Evolutionary conservation across 257 asterid species (phyloP).

Genomic region (Handroanthus guayacan): DNA sequence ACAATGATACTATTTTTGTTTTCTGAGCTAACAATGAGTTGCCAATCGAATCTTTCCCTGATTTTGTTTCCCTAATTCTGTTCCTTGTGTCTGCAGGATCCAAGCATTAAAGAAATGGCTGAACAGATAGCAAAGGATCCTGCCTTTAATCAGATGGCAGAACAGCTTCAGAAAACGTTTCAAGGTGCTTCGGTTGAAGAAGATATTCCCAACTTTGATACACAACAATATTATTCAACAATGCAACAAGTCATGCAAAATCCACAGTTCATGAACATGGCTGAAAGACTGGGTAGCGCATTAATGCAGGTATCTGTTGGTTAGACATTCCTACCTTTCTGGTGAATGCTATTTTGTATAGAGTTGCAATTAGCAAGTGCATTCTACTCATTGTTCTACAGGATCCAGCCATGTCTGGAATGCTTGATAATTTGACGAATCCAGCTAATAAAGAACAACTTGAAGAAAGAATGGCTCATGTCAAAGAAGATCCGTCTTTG

Average conservation of each 20-base stretch:
- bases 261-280: constrained; percentile 96
- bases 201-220: constrained; percentile 81
- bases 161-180: constrained; percentile 93
- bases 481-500: constrained; percentile 93
- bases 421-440: constrained; percentile 90
- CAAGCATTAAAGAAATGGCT: constrained; percentile 94
- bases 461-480: constrained; percentile 84
- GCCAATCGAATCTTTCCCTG: constrained; percentile 1
- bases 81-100: constrained; percentile 61
- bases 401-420: constrained; percentile 97
- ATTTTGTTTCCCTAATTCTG: not conserved
- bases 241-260: constrained; percentile 99
- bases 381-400: constrained; percentile 39
- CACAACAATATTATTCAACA: constrained; percentile 81
- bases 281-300: constrained; percentile 91
- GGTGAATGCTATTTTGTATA: constrained; percentile 2
- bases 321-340: constrained; percentile 19
- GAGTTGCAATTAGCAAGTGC: not conserved
- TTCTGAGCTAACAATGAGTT: not conserved
- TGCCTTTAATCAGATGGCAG: constrained; percentile 94
- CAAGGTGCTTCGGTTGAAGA: constrained; percentile 81
- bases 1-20: not conserved
- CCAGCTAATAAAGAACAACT: constrained; percentile 85
- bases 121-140: constrained; percentile 96
- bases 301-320: constrained; percentile 77